phyloP scores from a whole-genome alignment of 2,329 filamentous ascomycete species.

The Neopestalotiopsis sp. region DNA sequence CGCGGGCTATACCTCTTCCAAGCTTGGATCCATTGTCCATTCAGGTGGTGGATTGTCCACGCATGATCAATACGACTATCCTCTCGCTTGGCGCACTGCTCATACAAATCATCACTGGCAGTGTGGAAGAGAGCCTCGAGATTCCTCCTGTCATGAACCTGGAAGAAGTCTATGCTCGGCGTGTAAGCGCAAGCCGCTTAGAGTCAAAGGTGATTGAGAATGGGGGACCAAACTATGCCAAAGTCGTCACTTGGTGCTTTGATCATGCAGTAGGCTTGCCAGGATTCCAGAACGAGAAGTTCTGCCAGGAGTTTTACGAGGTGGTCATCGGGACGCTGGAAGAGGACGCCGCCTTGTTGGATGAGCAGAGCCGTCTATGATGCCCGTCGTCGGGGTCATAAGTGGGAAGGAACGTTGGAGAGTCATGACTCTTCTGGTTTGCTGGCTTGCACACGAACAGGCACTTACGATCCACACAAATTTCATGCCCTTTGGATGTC shows the following conservation, averaged over 20 bases:
- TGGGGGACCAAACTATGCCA: background rate
- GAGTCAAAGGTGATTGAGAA: conserved; percentile 1
- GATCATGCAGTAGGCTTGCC: background rate
- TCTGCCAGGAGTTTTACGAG: conserved; percentile 6
- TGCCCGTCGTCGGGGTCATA: too few relatives aligned
- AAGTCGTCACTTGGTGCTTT: conserved; percentile 3
- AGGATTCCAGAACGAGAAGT: conserved; percentile 7
- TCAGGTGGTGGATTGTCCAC: background rate
- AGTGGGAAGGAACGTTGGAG: too few relatives aligned
- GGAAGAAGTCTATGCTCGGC: background rate
- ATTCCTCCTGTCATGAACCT: background rate
- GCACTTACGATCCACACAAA: too few relatives aligned
- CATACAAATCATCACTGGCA: background rate
- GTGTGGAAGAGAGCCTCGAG: background rate
- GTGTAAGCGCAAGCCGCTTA: background rate
- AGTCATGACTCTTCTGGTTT: too few relatives aligned
- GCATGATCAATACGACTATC: background rate
- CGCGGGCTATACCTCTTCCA: background rate
- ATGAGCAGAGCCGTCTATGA: too few relatives aligned
- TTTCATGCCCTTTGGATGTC: too few relatives aligned
- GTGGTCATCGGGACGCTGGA: too few relatives aligned
- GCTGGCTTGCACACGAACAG: too few relatives aligned
- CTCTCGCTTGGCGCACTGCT: background rate
- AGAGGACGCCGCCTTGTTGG: too few relatives aligned
- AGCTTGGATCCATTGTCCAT: background rate